Base-by-base conservation (phyloP, 768 basidiomycete genomes). In the Lactifluus hygrophoroides region DNA sequence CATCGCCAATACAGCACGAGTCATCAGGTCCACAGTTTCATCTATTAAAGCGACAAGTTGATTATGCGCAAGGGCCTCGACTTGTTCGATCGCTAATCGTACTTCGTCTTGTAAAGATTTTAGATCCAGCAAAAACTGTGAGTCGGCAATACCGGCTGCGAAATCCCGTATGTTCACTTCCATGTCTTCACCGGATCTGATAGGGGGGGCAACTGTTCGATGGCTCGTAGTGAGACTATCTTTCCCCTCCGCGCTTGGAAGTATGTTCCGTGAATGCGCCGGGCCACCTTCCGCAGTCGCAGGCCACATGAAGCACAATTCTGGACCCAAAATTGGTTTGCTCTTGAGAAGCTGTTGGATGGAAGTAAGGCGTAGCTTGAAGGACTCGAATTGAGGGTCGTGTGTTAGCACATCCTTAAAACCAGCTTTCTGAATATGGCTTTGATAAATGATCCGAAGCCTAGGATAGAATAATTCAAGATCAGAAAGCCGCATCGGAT, bases 71-170 rank as follows among this genome's bases (percentile, higher is more conserved):
- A 47, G 32, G 0, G 6, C 17, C 17, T 50, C 45, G 2, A 32
- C 57, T 7, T 56, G 38, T 2, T 34, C n/a, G 5, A 61, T 55
- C 14, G 40, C 13, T 0, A 52, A 37, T 7, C 19, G 23, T 5
- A 53, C 6, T 0, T 30, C 28, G 14, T 23, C 19, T 10, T 48
- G 51, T n/a, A 61, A 19, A 27, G 5, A 16, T 6, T 43, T 45
- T 19, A 64, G 34, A 9, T 25, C 30, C 2, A 32, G 19, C 0
- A 66, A 37, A 44, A 66, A 66, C 0, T 28, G n/a, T 0, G 46
- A 23, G 32, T 66, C 59, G 10, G 45, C 8, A 25, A 59, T 8
- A 9, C 5, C 2, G 1, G 0, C 14, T 19, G 51, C 57, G 8
- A 44, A 19, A 27, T 38, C 27, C 35, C 25, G 51, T 34, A 59